Conservation (phyloP, 768 basidiomycete species). For the Russula virescens region DNA sequence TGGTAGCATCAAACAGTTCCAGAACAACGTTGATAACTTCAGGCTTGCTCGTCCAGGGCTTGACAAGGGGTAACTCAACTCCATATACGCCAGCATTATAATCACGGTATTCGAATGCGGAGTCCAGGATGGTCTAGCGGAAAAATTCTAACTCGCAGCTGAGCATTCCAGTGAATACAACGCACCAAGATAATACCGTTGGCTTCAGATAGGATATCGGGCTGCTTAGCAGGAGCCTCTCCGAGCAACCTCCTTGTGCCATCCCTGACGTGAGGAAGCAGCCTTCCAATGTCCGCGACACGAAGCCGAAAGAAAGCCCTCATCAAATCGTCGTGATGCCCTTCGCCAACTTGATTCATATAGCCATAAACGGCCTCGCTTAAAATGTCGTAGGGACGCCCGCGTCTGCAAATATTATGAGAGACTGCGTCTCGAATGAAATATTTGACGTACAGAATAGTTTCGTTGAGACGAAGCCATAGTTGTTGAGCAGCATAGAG, state of each 20-base stretch:
- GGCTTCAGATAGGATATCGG: conserved; percentile 53
- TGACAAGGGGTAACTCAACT: conserved; percentile 58
- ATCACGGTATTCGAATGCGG: conserved; percentile 69
- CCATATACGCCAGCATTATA: conserved; percentile 74
- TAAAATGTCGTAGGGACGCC: conserved; percentile 55
- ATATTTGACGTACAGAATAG: conserved; percentile 46
- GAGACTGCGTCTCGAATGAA: background rate
- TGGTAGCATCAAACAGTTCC: conserved; percentile 64
- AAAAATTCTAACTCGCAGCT: background rate
- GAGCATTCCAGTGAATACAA: conserved; percentile 1
- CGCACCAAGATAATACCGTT: conserved; percentile 66
- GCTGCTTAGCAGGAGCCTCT: conserved; percentile 40
- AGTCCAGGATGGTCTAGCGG: conserved; percentile 59
- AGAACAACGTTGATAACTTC: conserved; percentile 61
- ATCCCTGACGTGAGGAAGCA: conserved; percentile 57
- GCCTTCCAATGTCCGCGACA: conserved; percentile 56
- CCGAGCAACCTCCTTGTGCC: conserved; percentile 41
- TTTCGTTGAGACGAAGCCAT: conserved; percentile 72
- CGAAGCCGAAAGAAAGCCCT: conserved; percentile 78
- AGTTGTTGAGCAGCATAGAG: conserved; percentile 74
- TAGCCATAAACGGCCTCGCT: conserved; percentile 65
- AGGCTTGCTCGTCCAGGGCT: conserved; percentile 80
- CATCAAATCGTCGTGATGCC: conserved; percentile 65
- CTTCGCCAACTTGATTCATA: conserved; percentile 54
- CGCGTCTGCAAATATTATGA: conserved; percentile 36